Conservation (phyloP, 768 basidiomycete genomes). For the Auricularia sp. region DNA sequence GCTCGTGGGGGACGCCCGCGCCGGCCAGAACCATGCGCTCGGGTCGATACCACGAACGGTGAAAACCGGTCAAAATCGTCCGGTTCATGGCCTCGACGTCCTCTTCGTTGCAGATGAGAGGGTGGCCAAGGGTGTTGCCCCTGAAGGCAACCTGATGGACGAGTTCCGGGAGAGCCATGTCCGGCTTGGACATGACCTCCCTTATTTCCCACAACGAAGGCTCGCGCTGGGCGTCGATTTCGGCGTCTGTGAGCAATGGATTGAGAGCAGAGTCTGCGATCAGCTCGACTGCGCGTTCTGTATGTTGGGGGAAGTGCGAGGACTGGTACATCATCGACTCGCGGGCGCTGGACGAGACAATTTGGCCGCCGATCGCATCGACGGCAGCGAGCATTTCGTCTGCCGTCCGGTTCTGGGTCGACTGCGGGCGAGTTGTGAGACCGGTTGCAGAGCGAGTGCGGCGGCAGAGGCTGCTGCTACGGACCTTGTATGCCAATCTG, state of each 20-base stretch:
- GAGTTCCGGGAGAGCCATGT: conserved; percentile 86
- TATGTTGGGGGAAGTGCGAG: conserved; percentile 77
- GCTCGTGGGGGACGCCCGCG: conserved; percentile 82
- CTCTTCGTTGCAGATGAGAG: conserved; percentile 79
- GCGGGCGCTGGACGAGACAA: conserved; percentile 79
- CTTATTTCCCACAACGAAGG: conserved; percentile 86
- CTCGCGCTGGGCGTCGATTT: conserved; percentile 73
- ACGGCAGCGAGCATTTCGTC: conserved; percentile 74
- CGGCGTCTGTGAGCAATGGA: conserved; percentile 63
- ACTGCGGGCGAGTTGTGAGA: conserved; percentile 31
- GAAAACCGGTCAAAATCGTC: conserved; percentile 47
- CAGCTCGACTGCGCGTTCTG: conserved; percentile 72
- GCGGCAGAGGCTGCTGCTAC: conserved; percentile 6
- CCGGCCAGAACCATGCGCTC: conserved; percentile 94
- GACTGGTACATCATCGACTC: conserved; percentile 99
- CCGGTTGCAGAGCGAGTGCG: neutral
- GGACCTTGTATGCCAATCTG: conserved; percentile 92
- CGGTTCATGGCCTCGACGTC: conserved; percentile 60
- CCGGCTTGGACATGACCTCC: conserved; percentile 80
- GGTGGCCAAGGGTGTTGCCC: conserved; percentile 73
- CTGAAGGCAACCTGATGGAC: conserved; percentile 81
- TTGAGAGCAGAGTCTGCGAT: conserved; percentile 86
- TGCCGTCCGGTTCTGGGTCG: conserved; percentile 58
- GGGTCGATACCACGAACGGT: conserved; percentile 79
- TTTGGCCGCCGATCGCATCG: conserved; percentile 81